These are phyloP conservation scores for Linum tenue DNA, from an alignment of 345 rosid species.

Conservation along the genomic window DNA sequence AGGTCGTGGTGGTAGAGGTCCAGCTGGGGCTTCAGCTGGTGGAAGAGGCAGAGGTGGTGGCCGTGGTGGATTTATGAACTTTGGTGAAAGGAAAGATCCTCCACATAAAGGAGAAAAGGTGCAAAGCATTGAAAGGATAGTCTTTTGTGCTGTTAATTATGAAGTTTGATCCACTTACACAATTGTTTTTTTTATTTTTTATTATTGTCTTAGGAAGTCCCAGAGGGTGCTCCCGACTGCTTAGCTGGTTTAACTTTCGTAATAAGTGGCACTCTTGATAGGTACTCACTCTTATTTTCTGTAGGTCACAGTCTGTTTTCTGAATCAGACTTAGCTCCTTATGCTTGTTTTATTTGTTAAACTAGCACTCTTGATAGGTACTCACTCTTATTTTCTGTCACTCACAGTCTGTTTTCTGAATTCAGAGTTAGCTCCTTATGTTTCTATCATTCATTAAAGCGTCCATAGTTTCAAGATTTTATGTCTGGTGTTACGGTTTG, in stretches of 20 bases:
- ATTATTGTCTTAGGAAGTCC: slow-evolving; percentile 67
- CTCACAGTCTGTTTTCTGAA: not conserved
- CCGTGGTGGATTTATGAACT: slow-evolving; percentile 84
- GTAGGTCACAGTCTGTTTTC: not conserved
- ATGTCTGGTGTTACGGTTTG: not conserved
- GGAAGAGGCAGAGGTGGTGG: slow-evolving; percentile 96
- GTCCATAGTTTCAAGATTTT: not conserved
- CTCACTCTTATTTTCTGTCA: slow-evolving; percentile 9
- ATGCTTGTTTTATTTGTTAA: slow-evolving; percentile 7
- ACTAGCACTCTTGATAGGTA: slow-evolving; percentile 99
- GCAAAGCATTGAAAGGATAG: not conserved
- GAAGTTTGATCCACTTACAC: slow-evolving; percentile 11
- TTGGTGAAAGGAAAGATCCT: slow-evolving; percentile 96
- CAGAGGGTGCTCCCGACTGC: slow-evolving; percentile 88
- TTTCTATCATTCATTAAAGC: slow-evolving; percentile 4
- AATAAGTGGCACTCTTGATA: slow-evolving; percentile 97
- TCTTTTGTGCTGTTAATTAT: slow-evolving; percentile 3
- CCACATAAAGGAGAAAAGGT: slow-evolving; percentile 99
- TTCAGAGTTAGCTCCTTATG: not conserved
- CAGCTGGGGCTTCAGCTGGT: slow-evolving; percentile 44
- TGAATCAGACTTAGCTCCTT: not conserved
- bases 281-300: slow-evolving; percentile 37
- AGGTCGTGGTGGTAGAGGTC: slow-evolving; percentile 78
- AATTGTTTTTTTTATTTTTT: slow-evolving; percentile 15
- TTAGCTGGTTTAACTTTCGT: slow-evolving; percentile 85